Percentiles rank a stretch among this genome's conserved stretches.
Evolutionary conservation across 2,329 filamentous ascomycete species (phyloP).

Genomic region (Colletotrichum liriopes): DNA sequence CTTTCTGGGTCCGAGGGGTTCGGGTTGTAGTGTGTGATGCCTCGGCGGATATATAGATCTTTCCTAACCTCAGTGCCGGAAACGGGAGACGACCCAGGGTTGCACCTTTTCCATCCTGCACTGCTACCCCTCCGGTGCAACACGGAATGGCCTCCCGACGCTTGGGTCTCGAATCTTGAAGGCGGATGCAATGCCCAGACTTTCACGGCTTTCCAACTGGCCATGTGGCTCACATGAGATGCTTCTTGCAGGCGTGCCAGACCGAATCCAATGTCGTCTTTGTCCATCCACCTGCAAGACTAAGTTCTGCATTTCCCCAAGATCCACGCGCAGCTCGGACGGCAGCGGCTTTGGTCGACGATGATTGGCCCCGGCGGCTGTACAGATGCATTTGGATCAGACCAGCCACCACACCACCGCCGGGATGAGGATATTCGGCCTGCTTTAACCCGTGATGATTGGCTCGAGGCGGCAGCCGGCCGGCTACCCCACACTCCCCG

Average conservation of each 20-base stretch:
- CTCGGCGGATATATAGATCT: conserved; percentile 29
- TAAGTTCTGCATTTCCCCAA: conserved; percentile 17
- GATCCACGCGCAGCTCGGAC: conserved; percentile 45
- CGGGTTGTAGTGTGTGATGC: conserved; percentile 28
- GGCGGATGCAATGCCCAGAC: conserved; percentile 45
- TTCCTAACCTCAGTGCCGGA: conserved; percentile 1
- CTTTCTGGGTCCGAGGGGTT: conserved; percentile 18
- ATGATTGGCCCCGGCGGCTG: conserved; percentile 33
- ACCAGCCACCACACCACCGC: conserved; percentile 13
- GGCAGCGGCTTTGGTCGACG: conserved; percentile 27
- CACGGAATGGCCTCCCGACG: conserved; percentile 30
- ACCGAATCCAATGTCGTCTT: conserved; percentile 41
- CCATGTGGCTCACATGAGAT: conserved; percentile 35
- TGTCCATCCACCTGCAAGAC: conserved; percentile 41
- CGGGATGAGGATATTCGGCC: conserved; percentile 29
- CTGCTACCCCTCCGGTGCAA: background rate
- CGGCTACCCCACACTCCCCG: conserved; percentile 38
- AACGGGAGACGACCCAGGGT: background rate
- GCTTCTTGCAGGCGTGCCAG: conserved; percentile 17
- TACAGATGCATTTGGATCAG: conserved; percentile 19
- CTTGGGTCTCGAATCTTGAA: conserved; percentile 22
- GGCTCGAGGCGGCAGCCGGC: conserved; percentile 27
- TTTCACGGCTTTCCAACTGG: conserved; percentile 34
- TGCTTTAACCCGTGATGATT: conserved; percentile 38
- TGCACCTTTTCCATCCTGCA: conserved; percentile 22